phyloP scores from a whole-genome alignment of 2,329 filamentous ascomycete genomes.

The Pseudogymnoascus sp. region DNA sequence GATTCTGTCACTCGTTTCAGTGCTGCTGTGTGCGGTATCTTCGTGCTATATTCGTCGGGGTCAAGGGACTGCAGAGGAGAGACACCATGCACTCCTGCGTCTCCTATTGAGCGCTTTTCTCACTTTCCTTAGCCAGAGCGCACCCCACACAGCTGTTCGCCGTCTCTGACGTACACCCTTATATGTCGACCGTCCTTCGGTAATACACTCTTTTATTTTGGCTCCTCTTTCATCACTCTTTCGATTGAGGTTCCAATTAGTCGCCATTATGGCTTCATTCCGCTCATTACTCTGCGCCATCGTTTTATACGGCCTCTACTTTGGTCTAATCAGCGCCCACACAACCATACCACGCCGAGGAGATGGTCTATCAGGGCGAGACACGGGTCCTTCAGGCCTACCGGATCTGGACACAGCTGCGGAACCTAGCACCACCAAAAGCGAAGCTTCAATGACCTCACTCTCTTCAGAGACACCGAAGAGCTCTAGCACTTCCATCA shows the following conservation, averaged over 20 bases:
- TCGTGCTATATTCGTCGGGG: not conserved
- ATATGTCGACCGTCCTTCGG: not conserved
- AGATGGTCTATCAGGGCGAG: conserved; percentile 1
- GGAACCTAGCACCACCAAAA: conserved; percentile 8
- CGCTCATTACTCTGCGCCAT: conserved; percentile 4
- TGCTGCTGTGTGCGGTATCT: conserved; percentile 1
- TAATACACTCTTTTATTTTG: conserved; percentile 8
- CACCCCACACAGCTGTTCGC: not conserved
- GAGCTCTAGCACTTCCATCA: not conserved
- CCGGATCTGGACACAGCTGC: conserved; percentile 1
- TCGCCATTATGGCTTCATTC: conserved; percentile 8
- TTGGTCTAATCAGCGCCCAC: conserved; percentile 5
- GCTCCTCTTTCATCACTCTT: conserved; percentile 8
- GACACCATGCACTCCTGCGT: conserved; percentile 4
- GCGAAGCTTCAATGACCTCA: conserved; percentile 4
- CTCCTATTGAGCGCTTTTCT: not conserved
- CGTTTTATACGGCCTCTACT: conserved; percentile 1
- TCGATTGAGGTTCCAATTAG: not conserved
- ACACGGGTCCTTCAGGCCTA: conserved; percentile 1
- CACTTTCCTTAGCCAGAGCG: not conserved
- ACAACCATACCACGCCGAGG: not conserved
- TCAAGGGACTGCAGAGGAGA: not conserved
- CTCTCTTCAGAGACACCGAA: not conserved
- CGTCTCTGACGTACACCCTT: not conserved
- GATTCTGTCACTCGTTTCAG: conserved; percentile 6